A percentile compares a stretch with the other conserved stretches of the same genome.
phyloP scores from a whole-genome alignment of 2,329 filamentous ascomycete genomes.

The Colletotrichum melonis region DNA sequence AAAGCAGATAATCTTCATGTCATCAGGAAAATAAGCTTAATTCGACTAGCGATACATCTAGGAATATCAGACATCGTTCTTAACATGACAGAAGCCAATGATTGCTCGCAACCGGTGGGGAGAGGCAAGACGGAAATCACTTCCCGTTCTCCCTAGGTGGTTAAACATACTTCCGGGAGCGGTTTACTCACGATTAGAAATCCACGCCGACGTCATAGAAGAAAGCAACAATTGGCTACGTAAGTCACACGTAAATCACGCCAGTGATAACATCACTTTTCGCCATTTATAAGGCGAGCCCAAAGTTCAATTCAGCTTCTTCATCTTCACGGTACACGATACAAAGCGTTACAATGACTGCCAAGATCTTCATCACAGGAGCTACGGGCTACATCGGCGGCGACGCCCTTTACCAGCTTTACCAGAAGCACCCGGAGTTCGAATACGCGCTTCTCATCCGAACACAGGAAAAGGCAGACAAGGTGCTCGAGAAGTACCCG shows the following conservation, averaged over 20 bases:
- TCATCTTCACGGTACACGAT: not conserved
- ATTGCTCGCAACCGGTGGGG: not conserved
- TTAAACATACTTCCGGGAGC: not conserved
- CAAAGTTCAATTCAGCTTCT: not conserved
- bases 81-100: not conserved
- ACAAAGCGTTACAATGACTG: not conserved
- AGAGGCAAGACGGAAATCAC: not conserved
- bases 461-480: constrained; percentile 31
- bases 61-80: not conserved
- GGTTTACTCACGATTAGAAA: not conserved
- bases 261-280: not conserved
- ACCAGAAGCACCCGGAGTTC: constrained; percentile 32
- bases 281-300: not conserved
- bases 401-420: constrained; percentile 34
- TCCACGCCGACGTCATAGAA: not conserved
- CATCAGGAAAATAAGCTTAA: not conserved
- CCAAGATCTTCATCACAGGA: constrained; percentile 35
- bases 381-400: constrained; percentile 40
- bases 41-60: not conserved
- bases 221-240: not conserved
- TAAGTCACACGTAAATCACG: not conserved
- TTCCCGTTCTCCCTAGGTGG: not conserved
- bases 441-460: constrained; percentile 36
- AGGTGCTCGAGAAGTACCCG: constrained; percentile 38
- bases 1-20: not conserved